These are phyloP conservation scores for Spencermartinsiella ligniputridi DNA, from an alignment of 1,139 yeast genomes.

Conservation along the genomic window DNA sequence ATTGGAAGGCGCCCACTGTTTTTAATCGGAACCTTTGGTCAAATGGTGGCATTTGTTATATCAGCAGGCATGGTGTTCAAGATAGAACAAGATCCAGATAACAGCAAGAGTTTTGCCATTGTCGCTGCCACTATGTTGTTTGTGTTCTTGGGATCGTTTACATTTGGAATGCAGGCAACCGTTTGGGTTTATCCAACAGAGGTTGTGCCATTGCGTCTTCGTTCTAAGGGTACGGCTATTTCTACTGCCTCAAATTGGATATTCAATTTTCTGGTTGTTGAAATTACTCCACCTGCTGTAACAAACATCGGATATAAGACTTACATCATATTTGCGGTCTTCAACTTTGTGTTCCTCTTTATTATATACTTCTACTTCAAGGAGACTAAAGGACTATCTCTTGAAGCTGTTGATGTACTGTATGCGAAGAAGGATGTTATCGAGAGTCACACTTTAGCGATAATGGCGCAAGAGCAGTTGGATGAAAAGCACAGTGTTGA, in stretches of 20 bases:
- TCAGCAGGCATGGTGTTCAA: neutral
- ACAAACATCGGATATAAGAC: conserved; percentile 35
- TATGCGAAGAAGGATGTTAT: too few relatives aligned
- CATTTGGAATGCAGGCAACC: conserved; percentile 9
- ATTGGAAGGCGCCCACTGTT: conserved; percentile 55
- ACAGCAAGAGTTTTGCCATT: neutral
- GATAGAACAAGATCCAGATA: too few relatives aligned
- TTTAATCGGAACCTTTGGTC: conserved; percentile 33
- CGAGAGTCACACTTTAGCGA: too few relatives aligned
- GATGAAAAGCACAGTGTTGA: too few relatives aligned
- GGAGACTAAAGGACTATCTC: conserved; percentile 28
- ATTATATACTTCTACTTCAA: conserved; percentile 47
- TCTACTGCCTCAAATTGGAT: conserved; percentile 43
- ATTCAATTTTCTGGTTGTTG: conserved; percentile 41
- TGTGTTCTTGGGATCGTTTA: conserved; percentile 8
- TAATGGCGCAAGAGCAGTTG: too few relatives aligned
- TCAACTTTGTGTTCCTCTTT: conserved; percentile 50
- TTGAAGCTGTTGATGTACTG: conserved; percentile 1
- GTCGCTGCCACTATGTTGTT: conserved; percentile 6
- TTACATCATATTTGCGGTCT: conserved; percentile 33
- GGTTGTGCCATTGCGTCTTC: conserved; percentile 53
- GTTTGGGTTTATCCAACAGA: conserved; percentile 52
- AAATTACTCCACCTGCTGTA: conserved; percentile 38
- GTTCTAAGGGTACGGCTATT: conserved; percentile 53
- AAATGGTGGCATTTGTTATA: neutral